phyloP scores from a whole-genome alignment of 192 early-diverging fungal species.

The Coemansia sp. region DNA sequence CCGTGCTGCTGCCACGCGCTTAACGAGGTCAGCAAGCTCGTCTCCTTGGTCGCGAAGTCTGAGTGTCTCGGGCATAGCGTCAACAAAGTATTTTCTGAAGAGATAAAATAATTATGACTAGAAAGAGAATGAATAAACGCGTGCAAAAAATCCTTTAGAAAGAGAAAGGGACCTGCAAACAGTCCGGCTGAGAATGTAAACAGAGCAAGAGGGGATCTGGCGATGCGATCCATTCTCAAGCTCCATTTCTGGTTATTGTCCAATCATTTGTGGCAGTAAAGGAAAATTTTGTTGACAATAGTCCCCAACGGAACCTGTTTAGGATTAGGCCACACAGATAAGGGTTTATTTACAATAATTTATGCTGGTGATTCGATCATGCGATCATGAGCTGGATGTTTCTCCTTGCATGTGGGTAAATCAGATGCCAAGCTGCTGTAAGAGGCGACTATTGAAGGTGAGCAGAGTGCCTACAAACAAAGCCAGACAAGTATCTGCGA shows the following conservation, averaged over 20 bases:
- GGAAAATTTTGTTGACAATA: neutral
- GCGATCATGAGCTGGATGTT: neutral
- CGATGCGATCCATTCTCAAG: neutral
- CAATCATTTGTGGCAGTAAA: neutral
- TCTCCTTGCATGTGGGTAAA: no score
- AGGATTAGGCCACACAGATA: no score
- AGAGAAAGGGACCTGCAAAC: constrained; percentile 1
- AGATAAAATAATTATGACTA: neutral
- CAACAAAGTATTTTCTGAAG: neutral
- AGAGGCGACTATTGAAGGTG: no score
- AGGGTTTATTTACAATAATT: neutral
- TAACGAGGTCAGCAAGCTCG: constrained; percentile 25
- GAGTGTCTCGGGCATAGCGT: constrained; percentile 44
- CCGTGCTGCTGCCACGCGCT: constrained; percentile 38
- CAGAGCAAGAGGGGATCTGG: neutral
- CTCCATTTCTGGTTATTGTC: neutral
- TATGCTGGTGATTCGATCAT: neutral
- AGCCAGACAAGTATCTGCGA: no score
- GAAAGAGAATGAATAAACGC: neutral
- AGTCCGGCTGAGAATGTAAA: neutral
- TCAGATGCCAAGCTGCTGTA: no score
- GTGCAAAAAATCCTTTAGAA: neutral
- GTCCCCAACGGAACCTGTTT: no score
- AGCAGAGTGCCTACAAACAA: neutral
- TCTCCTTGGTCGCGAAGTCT: constrained; percentile 13